A percentile compares a stretch with the other conserved stretches of the same genome.
Evolutionary conservation across 345 rosid genomes (phyloP).

Genomic region (Murraya koenigii): DNA sequence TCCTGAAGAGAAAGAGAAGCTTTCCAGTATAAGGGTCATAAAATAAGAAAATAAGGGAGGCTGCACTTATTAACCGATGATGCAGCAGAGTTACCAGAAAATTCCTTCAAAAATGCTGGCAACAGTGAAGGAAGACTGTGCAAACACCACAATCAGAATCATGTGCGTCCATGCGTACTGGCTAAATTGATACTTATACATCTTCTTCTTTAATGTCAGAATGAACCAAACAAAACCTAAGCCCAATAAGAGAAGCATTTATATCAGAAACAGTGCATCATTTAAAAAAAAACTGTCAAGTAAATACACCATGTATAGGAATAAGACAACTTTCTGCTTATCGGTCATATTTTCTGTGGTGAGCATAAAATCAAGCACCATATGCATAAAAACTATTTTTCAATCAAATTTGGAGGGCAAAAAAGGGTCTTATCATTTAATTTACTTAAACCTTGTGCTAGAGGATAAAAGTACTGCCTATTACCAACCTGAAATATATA

Average conservation of each 20-base stretch:
- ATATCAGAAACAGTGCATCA: background rate
- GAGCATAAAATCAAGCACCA: background rate
- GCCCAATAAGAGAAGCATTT: background rate
- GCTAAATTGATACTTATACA: constrained; percentile 99
- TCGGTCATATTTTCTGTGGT: background rate
- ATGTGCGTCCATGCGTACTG: constrained; percentile 99
- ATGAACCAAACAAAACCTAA: constrained; percentile 99
- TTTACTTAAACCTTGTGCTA: constrained; percentile 1
- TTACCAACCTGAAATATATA: constrained; percentile 80
- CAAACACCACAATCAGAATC: constrained; percentile 94
- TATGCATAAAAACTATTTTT: background rate
- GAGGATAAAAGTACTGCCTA: background rate
- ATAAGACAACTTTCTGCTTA: background rate
- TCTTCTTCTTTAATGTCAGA: constrained; percentile 89
- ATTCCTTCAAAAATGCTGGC: constrained; percentile 99
- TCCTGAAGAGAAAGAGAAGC: background rate
- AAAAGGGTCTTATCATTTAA: background rate
- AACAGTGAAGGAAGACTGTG: constrained; percentile 96
- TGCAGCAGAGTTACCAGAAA: constrained; percentile 58
- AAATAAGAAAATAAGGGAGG: background rate
- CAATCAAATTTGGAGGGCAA: background rate
- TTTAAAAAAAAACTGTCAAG: background rate
- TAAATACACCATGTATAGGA: background rate
- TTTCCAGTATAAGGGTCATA: background rate
- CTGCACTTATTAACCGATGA: background rate